Base-by-base conservation (phyloP, 2,329 filamentous ascomycete genomes). In the Venturia pyrina region DNA sequence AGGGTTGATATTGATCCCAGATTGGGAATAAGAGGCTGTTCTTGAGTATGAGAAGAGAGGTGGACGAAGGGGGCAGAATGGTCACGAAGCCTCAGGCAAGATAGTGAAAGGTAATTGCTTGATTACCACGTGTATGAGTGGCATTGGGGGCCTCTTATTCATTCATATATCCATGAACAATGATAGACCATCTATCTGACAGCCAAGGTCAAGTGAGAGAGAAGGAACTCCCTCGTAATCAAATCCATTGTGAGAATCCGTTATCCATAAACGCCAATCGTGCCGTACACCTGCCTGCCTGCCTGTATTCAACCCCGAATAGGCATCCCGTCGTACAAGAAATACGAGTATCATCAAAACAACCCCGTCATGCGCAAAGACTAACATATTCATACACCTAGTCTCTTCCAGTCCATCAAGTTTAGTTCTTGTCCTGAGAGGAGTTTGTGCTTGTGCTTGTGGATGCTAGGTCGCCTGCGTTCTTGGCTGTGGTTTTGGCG, bases 401-500 rank as follows among this genome's bases (percentile, higher is more conserved):
- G 46, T 57, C 28, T n/a, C 4, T 19, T 1, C 13, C 44, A 48
- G 0, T 28, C 7, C n/a, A 7, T 19, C 13, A 34, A 10, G 37
- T 40, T 57, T 6, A 34, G 19, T 34, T 34, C 32, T 32, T n/a
- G 6, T 34, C 53, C 19, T 59, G 53, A 59, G 53, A 37, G 53
- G 53, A 56, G n/a, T 7, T 24, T 32, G 48, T 43, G 34, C 34
- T 28, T 41, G 63, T 43, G n/a, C 37, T 43, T 44, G 40, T 44
- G n/a, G 62, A 76, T 64, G 71, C 70, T 37, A 73, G 53, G 28
- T 59, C 69, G 68, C 75, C 74, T 65, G 75, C 73, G 69, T 75
- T 77, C 70, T 74, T 76, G n/a, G 74, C 69, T 70, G 73, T 76
- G 32, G 76, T 75, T 71, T 74, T 76, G 71, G 75, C 76, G 70